Percentiles rank a stretch among this genome's conserved stretches.
phyloP scores from a whole-genome alignment of 2,329 filamentous ascomycete genomes.

The Scolecobasidium constrictum region DNA sequence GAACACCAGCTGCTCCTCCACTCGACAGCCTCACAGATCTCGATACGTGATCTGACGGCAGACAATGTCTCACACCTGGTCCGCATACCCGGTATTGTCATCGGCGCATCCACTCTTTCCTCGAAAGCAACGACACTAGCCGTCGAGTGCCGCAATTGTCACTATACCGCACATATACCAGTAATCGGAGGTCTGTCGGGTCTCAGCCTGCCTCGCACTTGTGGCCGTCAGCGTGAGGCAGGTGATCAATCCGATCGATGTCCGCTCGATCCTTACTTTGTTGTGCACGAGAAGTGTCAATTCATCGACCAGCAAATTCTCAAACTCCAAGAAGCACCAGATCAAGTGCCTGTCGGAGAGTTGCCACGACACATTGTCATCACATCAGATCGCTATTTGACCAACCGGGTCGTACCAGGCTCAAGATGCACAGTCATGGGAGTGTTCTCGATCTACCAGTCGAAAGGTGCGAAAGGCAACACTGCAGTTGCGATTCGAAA shows the following conservation, averaged over 20 bases:
- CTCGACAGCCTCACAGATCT: conserved; percentile 80
- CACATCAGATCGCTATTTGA: conserved; percentile 90
- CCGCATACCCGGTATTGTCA: conserved; percentile 92
- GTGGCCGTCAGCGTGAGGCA: conserved; percentile 48
- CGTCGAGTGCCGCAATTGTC: conserved; percentile 82
- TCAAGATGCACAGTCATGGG: conserved; percentile 93
- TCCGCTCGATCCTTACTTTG: conserved; percentile 89
- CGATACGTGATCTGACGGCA: conserved; percentile 88
- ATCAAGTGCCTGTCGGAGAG: conserved; percentile 95
- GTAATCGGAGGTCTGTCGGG: conserved; percentile 81
- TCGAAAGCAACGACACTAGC: conserved; percentile 84
- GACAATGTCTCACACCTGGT: conserved; percentile 91
- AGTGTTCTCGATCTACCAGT: conserved; percentile 96
- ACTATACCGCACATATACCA: conserved; percentile 56
- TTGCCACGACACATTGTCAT: conserved; percentile 89
- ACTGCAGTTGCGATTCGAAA: conserved; percentile 91
- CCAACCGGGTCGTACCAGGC: conserved; percentile 90
- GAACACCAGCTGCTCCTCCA: conserved; percentile 92
- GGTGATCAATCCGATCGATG: conserved; percentile 66
- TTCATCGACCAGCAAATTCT: conserved; percentile 98
- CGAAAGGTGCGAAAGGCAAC: conserved; percentile 73
- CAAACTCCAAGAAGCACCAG: conserved; percentile 93
- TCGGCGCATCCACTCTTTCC: conserved; percentile 90
- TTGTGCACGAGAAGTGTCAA: conserved; percentile 83
- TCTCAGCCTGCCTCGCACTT: conserved; percentile 71